Conservation (phyloP, 1,284 basidiomycete species). For the Waitea zeae region DNA sequence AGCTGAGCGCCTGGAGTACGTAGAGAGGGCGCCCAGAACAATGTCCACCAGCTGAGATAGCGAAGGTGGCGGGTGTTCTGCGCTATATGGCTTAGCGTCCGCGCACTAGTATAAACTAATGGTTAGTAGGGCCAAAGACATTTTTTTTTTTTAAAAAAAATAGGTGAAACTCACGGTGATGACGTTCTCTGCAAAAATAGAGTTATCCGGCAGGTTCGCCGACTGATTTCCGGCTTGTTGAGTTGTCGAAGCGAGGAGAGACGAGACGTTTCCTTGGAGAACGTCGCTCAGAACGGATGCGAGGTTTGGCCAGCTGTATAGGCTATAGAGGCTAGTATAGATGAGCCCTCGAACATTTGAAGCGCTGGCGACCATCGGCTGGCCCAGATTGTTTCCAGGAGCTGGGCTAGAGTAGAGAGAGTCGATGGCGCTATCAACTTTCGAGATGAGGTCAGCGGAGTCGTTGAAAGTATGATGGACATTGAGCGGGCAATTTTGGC, state of each 20-base stretch:
- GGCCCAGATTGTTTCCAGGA: background rate
- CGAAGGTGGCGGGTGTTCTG: background rate
- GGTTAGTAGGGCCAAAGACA: background rate
- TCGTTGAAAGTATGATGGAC: background rate
- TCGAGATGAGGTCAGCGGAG: background rate
- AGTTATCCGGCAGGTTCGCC: background rate
- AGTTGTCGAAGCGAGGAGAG: conserved; percentile 1
- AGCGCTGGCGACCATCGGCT: conserved; percentile 1
- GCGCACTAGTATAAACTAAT: background rate
- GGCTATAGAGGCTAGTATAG: conserved; percentile 1
- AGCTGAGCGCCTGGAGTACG: conserved; percentile 1
- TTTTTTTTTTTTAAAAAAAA: too few relatives aligned
- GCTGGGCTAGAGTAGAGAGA: conserved; percentile 1
- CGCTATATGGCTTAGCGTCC: conserved; percentile 1
- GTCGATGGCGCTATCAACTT: conserved; percentile 1
- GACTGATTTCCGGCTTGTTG: background rate
- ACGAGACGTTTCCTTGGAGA: background rate
- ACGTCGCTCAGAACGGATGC: conserved; percentile 1
- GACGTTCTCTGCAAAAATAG: background rate
- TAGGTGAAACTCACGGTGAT: conserved; percentile 2
- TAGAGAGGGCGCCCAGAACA: background rate
- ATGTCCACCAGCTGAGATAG: background rate
- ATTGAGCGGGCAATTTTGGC: background rate
- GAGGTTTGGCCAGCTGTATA: conserved; percentile 1
- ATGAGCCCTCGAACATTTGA: conserved; percentile 1